phyloP scores from a whole-genome alignment of 305 asterid genomes.

The Fraxinus sp. region DNA sequence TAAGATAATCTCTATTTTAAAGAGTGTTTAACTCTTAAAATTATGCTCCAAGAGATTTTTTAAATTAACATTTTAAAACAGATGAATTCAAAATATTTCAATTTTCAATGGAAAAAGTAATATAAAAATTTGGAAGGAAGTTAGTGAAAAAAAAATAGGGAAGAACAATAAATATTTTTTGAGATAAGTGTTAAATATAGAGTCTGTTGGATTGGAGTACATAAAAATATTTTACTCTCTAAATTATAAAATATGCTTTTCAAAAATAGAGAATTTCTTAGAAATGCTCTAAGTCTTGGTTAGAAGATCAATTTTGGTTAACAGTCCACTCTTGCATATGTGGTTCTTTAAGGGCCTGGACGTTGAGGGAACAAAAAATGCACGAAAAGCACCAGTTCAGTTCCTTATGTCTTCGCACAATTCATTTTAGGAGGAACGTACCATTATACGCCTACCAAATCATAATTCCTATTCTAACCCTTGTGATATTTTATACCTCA shows the following conservation, averaged over 20 bases:
- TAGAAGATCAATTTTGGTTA: not conserved
- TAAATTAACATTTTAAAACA: not conserved
- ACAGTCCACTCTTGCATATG: not conserved
- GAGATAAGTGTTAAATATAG: not conserved
- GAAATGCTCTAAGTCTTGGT: not conserved
- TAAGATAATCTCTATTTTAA: no score
- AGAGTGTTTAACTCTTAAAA: not conserved
- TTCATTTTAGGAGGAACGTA: not conserved
- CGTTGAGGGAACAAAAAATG: not conserved
- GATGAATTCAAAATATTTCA: not conserved
- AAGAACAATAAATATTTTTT: no score
- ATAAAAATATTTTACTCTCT: not conserved
- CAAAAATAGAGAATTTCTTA: no score
- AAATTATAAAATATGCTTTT: no score
- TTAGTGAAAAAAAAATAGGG: not conserved
- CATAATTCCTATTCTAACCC: not conserved
- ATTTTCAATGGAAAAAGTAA: no score
- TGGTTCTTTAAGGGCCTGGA: not conserved
- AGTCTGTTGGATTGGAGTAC: not conserved
- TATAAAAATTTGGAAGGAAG: not conserved
- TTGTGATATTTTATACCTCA: not conserved
- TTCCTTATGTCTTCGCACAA: not conserved
- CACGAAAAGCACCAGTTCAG: not conserved
- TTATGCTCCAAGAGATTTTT: not conserved
- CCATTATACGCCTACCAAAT: not conserved